Evolutionary conservation across 2,329 filamentous ascomycete genomes (phyloP).

Genomic region (Exophiala bonariae): DNA sequence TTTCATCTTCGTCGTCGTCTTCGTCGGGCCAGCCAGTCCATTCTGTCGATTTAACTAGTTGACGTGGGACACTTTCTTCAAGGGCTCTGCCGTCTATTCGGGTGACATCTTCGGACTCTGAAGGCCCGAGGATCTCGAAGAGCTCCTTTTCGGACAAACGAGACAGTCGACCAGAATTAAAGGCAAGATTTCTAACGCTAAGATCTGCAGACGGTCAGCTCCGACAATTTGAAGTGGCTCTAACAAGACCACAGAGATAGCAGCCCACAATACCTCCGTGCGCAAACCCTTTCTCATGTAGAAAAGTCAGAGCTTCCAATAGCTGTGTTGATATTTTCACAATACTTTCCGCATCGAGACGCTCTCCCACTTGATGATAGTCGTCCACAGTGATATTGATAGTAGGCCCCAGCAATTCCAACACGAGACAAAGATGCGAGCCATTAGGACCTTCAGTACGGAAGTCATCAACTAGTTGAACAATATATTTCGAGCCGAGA

Average conservation of each 20-base stretch:
- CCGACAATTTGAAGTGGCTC: not conserved
- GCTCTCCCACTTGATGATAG: slow-evolving; percentile 4
- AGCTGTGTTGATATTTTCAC: slow-evolving; percentile 12
- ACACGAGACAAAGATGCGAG: slow-evolving; percentile 19
- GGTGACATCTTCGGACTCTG: slow-evolving; percentile 21
- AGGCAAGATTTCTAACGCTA: slow-evolving; percentile 31
- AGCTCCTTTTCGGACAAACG: slow-evolving; percentile 5
- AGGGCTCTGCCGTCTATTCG: slow-evolving; percentile 26
- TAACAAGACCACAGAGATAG: not conserved
- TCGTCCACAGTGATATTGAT: slow-evolving; percentile 10
- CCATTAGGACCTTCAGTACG: slow-evolving; percentile 9
- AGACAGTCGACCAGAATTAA: slow-evolving; percentile 21
- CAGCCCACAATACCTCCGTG: slow-evolving; percentile 17
- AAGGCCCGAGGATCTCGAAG: slow-evolving; percentile 17
- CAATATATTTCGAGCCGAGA: slow-evolving; percentile 4
- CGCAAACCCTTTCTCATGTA: slow-evolving; percentile 15
- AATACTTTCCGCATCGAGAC: slow-evolving; percentile 1
- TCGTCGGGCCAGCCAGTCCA: slow-evolving; percentile 24
- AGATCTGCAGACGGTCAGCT: slow-evolving; percentile 26
- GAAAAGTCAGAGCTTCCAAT: slow-evolving; percentile 14
- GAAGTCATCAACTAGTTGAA: slow-evolving; percentile 19
- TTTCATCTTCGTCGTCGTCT: slow-evolving; percentile 29
- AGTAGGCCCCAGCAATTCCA: slow-evolving; percentile 24
- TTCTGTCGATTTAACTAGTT: slow-evolving; percentile 17
- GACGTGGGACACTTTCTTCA: slow-evolving; percentile 21